phyloP scores from a whole-genome alignment of 2,329 filamentous ascomycete genomes.

The Clonostachys sp. region DNA sequence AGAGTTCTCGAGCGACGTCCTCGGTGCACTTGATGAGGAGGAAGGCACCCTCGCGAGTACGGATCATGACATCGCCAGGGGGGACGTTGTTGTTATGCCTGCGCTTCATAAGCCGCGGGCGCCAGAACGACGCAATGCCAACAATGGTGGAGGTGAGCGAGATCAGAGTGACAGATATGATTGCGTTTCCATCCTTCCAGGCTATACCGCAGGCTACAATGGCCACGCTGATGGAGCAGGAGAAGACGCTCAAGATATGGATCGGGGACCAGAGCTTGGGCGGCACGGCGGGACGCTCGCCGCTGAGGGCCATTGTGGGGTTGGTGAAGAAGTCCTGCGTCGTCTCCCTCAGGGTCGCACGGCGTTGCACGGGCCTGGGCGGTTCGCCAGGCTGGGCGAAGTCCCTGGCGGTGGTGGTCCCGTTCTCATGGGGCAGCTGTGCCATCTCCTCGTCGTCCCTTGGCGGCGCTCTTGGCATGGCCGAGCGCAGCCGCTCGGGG shows the following conservation, averaged over 20 bases:
- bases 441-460: not conserved
- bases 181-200: constrained; percentile 27
- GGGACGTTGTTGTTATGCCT: constrained; percentile 43
- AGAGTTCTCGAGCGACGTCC: constrained; percentile 58
- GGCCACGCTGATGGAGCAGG: constrained; percentile 40
- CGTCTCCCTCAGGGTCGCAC: constrained; percentile 30
- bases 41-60: constrained; percentile 56
- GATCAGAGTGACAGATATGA: constrained; percentile 43
- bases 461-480: not conserved
- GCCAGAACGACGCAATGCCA: constrained; percentile 55
- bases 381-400: not conserved
- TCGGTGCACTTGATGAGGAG: constrained; percentile 53
- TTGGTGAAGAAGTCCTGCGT: constrained; percentile 36
- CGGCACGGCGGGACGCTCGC: constrained; percentile 39
- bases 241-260: constrained; percentile 47
- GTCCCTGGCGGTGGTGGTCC: not conserved
- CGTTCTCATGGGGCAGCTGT: not conserved
- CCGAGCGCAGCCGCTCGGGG: too few species aligned
- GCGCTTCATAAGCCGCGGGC: constrained; percentile 47
- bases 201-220: constrained; percentile 36
- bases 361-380: constrained; percentile 15
- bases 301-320: constrained; percentile 28
- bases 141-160: constrained; percentile 47
- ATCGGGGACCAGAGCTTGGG: constrained; percentile 44
- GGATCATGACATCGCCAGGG: constrained; percentile 54